phyloP scores from a whole-genome alignment of 257 asterid genomes.

The Forsythia viridissima region DNA sequence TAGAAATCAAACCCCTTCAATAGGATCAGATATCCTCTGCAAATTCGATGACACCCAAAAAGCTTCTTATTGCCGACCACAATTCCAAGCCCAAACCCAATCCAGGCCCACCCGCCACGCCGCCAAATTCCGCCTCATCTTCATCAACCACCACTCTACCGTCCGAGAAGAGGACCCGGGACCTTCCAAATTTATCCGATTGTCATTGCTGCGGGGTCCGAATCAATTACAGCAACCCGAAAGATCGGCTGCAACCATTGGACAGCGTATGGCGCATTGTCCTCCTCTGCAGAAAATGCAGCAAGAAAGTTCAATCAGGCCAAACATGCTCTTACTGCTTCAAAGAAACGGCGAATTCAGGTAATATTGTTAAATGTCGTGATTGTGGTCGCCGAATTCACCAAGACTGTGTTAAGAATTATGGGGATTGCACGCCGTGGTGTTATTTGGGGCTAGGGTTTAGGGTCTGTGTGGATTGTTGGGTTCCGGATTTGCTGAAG shows the following conservation, averaged over 20 bases:
- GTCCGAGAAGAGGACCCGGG: conserved; percentile 59
- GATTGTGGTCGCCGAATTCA: conserved; percentile 63
- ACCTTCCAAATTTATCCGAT: conserved; percentile 72
- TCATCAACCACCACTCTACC: conserved; percentile 36
- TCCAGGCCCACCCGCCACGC: conserved; percentile 17
- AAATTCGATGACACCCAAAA: conserved; percentile 32
- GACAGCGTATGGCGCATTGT: conserved; percentile 88
- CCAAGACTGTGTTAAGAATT: conserved; percentile 49
- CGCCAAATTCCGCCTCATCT: conserved; percentile 39
- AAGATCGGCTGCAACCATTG: conserved; percentile 69
- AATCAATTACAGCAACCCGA: conserved; percentile 60
- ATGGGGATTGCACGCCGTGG: conserved; percentile 66
- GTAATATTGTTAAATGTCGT: conserved; percentile 44
- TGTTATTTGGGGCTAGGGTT: conserved; percentile 44
- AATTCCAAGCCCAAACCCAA: conserved; percentile 23
- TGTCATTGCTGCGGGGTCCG: conserved; percentile 76
- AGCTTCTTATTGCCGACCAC: conserved; percentile 36
- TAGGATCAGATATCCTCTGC: not conserved
- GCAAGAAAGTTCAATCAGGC: conserved; percentile 43
- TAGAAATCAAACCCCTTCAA: not conserved
- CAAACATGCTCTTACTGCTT: conserved; percentile 75
- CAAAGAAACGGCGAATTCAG: conserved; percentile 39
- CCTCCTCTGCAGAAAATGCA: conserved; percentile 73
- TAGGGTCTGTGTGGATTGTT: conserved; percentile 81
- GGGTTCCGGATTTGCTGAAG: conserved; percentile 80